Evolutionary conservation across 106 monocot genomes (phyloP), one percentile per base, ranked within the genome.

Genomic region (Cymbidium sinense): DNA sequence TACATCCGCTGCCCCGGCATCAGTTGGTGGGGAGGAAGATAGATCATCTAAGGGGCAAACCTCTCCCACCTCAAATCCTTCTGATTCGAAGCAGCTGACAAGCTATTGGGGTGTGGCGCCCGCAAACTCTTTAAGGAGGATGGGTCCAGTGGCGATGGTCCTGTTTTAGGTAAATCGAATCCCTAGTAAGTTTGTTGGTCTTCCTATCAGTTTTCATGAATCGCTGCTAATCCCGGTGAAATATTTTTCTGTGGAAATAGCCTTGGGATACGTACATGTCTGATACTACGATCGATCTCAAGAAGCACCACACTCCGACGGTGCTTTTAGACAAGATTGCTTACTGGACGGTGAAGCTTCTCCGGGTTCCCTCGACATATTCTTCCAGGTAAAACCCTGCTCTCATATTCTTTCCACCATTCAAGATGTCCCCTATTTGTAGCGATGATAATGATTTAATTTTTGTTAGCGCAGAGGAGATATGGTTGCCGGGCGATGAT

Each of bases 101-200:
- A 91, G 91, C 43, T 91, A 91, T 47, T 91, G 91, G 91, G 91
- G 88, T 27, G 70, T 86, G 9, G 4, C 80, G 29, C 82, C 80
- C 2, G 77, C 0, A 88, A 76, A 85, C 55, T 81, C 31, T 78
- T 39, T 3, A 91, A 79, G 79, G 83, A 82, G 47, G 91, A 91
- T 41, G 91, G 86, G 5, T 55, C 83, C 1, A 84, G 61, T 91
- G 91, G 91, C 77, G 64, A 11, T 91, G 91, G 91, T 50, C 52
- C 44, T 86, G 88, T 74, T 91, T 91, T 72, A 80, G 76, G 91
- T 91, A 74, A 74, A 25, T 74, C 9, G 67, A 67, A 33, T 67
- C 11, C 31, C 31, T 67, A 11, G 13, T 15, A 13, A 5, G 20
- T 28, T 17, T 71, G 0, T 21, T 43, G 34, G 5, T 47, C 74